These are phyloP conservation scores for Phycomyces nitens DNA, from an alignment of 192 early-diverging fungal species.

Conservation along the genomic window DNA sequence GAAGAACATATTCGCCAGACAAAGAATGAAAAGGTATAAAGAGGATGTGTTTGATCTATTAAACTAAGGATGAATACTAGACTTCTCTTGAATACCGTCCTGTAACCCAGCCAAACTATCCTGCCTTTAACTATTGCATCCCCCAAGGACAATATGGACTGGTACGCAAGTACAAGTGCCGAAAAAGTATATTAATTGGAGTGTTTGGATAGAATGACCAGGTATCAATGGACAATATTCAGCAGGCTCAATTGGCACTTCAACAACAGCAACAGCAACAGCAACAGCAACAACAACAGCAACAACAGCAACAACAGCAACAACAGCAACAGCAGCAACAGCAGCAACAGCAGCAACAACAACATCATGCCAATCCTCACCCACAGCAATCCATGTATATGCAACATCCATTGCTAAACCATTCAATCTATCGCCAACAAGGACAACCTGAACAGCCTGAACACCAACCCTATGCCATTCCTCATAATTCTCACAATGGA, in stretches of 20 bases:
- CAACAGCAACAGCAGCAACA: constrained; percentile 7
- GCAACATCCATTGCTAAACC: background rate
- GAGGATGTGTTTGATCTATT: constrained; percentile 1
- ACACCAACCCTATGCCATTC: no score
- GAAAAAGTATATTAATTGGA: background rate
- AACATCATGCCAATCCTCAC: constrained; percentile 3
- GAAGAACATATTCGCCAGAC: constrained; percentile 54
- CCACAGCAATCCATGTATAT: constrained; percentile 1
- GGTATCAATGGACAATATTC: constrained; percentile 23
- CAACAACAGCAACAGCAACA: constrained; percentile 6
- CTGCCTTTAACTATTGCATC: constrained; percentile 1
- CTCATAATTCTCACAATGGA: no score
- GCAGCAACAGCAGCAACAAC: constrained; percentile 4
- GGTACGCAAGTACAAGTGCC: background rate
- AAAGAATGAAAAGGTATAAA: constrained; percentile 1
- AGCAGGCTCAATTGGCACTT: constrained; percentile 31
- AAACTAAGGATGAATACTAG: background rate
- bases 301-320: constrained; percentile 8
- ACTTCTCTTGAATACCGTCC: background rate
- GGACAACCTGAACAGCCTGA: no score
- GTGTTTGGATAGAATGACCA: background rate
- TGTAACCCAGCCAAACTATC: constrained; percentile 8
- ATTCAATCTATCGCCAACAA: no score
- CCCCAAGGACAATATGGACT: background rate
- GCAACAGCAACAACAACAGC: background rate